Conservation (phyloP, 768 basidiomycete genomes). For the Termitomyces sp. region DNA sequence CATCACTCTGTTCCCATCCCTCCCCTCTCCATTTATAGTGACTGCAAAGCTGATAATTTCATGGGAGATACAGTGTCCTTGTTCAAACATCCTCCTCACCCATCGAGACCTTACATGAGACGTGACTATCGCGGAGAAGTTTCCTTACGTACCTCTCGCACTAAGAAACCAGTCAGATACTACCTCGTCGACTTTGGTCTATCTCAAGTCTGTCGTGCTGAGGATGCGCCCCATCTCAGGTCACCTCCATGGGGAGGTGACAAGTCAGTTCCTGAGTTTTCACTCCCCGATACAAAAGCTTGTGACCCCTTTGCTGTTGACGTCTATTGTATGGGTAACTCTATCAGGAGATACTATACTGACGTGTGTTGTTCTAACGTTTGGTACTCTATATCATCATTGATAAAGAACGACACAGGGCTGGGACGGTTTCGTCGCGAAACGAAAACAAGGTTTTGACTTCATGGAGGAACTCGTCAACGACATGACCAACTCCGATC, state of each 20-base stretch:
- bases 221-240: background rate
- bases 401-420: background rate
- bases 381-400: background rate
- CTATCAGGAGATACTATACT: background rate
- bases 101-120: background rate
- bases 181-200: background rate
- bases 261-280: background rate
- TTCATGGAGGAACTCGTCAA: too few relatives aligned
- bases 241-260: background rate
- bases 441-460: too few relatives aligned
- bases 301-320: background rate
- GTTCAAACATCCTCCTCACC: background rate
- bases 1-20: too few relatives aligned
- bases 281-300: background rate
- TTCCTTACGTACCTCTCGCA: background rate
- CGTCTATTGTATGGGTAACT: background rate
- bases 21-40: background rate
- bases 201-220: background rate
- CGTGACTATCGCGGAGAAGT: background rate
- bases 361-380: background rate
- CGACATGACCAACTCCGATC: too few relatives aligned
- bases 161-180: background rate
- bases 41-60: background rate
- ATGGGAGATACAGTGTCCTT: background rate
- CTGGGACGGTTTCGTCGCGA: too few relatives aligned